phyloP scores from a whole-genome alignment of 441 rosid genomes.

The Pelargonium australe region DNA sequence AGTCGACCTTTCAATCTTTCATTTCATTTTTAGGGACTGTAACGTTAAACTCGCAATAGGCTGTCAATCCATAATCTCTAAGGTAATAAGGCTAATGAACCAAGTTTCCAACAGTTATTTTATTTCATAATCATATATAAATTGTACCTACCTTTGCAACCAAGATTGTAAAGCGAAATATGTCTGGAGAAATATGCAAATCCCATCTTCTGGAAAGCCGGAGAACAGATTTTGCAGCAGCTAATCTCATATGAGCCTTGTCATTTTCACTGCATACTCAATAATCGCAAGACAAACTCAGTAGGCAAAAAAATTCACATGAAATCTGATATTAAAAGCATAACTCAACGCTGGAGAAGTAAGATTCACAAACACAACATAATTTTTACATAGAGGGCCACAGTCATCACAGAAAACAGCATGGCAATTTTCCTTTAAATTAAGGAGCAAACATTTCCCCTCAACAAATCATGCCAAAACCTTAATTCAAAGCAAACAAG shows the following conservation, averaged over 20 bases:
- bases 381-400: not conserved
- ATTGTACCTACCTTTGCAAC: constrained; percentile 55
- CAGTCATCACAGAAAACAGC: not conserved
- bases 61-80: not conserved
- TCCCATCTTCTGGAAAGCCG: constrained; percentile 89
- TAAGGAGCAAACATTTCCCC: not conserved
- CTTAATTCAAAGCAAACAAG: not conserved
- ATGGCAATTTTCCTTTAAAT: not conserved
- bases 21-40: not conserved
- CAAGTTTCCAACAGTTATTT: not conserved
- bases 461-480: not conserved
- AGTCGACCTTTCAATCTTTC: not conserved
- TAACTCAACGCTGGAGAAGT: not conserved
- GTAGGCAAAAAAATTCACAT: constrained; percentile 11
- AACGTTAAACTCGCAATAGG: not conserved
- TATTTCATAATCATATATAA: constrained; percentile 2
- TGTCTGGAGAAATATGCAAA: constrained; percentile 67
- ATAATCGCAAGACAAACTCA: constrained; percentile 1
- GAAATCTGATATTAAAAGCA: constrained; percentile 1
- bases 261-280: constrained; percentile 47
- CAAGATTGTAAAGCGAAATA: constrained; percentile 54
- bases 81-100: not conserved
- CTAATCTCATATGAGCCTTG: constrained; percentile 50
- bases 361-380: not conserved
- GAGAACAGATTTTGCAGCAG: constrained; percentile 85